These are phyloP conservation scores for Nissolia schottii DNA, from an alignment of 306 rosid species.

Conservation along the genomic window DNA sequence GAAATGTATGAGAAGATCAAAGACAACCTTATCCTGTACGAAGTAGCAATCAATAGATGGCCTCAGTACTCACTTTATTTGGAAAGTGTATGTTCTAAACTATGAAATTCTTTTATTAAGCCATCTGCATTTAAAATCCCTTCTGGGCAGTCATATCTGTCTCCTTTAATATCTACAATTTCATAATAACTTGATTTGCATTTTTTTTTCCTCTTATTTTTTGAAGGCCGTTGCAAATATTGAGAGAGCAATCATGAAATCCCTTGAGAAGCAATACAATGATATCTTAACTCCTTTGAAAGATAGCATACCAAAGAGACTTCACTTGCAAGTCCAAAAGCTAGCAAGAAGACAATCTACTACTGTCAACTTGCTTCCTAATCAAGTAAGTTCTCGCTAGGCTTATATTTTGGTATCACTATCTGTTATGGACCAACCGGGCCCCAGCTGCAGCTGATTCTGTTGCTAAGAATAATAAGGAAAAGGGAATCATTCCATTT, in stretches of 20 bases:
- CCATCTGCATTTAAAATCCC: conserved; percentile 1
- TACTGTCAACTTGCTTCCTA: conserved; percentile 62
- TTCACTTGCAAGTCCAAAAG: conserved; percentile 95
- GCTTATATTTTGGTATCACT: too few relatives aligned
- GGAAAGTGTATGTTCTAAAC: conserved; percentile 66
- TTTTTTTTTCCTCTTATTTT: background rate
- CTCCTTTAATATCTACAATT: background rate
- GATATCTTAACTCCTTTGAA: conserved; percentile 89
- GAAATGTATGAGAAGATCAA: conserved; percentile 86
- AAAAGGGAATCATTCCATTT: too few relatives aligned
- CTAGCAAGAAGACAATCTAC: conserved; percentile 92
- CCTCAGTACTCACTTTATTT: conserved; percentile 89
- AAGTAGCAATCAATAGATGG: conserved; percentile 89
- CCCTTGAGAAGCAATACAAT: conserved; percentile 84
- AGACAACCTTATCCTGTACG: conserved; percentile 65
- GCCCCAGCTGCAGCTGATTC: too few relatives aligned
- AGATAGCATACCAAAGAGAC: conserved; percentile 89
- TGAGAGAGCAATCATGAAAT: conserved; percentile 89
- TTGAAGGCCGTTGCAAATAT: conserved; percentile 74
- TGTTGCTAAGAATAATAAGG: too few relatives aligned
- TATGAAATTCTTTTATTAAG: background rate
- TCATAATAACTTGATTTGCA: conserved; percentile 4
- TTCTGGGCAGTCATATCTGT: background rate
- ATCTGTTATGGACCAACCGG: too few relatives aligned
- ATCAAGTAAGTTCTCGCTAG: conserved; percentile 54